phyloP scores from a whole-genome alignment of 176 grass and related monocot genomes.

The Hsuehochloa calcarea region DNA sequence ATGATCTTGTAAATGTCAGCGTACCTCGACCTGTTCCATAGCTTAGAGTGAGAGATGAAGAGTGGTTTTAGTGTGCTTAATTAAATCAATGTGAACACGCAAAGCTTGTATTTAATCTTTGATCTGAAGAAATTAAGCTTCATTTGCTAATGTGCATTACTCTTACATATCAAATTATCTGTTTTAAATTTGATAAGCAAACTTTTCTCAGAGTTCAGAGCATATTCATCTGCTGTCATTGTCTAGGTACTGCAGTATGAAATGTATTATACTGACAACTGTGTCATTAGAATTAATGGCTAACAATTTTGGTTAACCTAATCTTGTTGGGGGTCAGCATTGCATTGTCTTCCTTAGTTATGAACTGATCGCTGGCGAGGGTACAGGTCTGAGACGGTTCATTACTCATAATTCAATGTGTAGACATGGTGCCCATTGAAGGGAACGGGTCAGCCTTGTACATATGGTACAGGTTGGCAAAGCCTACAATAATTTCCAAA shows the following conservation, averaged over 20 bases:
- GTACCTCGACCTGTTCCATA: constrained; percentile 4
- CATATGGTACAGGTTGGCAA: no score
- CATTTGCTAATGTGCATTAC: background rate
- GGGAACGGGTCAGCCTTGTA: no score
- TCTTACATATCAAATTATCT: background rate
- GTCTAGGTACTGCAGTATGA: background rate
- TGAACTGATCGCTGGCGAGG: background rate
- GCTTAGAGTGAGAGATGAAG: constrained; percentile 19
- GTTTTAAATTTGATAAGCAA: background rate
- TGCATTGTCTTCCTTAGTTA: background rate
- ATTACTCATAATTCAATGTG: no score
- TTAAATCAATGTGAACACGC: constrained; percentile 18
- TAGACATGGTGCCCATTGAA: no score
- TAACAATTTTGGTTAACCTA: background rate
- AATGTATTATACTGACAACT: background rate
- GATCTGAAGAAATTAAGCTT: constrained; percentile 22
- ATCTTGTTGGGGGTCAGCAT: background rate
- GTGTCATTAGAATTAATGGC: background rate
- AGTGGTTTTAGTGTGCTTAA: constrained; percentile 23
- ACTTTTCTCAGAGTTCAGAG: background rate
- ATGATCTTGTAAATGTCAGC: constrained; percentile 32
- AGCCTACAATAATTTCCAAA: no score
- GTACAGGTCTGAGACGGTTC: constrained; percentile 1
- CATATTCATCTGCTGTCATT: background rate
- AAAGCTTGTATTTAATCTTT: constrained; percentile 24